These are phyloP conservation scores for Metschnikowia colocasiae DNA, from an alignment of 805 yeast genomes.

Conservation along the genomic window DNA sequence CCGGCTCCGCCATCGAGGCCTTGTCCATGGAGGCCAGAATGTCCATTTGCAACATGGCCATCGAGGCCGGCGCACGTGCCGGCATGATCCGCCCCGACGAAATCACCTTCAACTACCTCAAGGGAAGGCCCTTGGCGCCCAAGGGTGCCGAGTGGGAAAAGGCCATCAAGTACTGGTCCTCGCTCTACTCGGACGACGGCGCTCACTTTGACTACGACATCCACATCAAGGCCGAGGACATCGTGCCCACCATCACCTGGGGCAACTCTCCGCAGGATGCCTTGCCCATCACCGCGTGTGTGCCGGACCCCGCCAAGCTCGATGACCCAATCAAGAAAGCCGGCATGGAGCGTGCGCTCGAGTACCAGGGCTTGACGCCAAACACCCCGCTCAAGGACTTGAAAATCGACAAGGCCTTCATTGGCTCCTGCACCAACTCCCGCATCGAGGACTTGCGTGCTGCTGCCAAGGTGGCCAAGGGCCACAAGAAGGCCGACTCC, in stretches of 20 bases:
- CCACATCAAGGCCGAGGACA: slow-evolving; percentile 73
- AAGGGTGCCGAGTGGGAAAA: slow-evolving; percentile 92
- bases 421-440: slow-evolving; percentile 97
- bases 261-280: slow-evolving; percentile 99
- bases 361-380: slow-evolving; percentile 87
- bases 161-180: slow-evolving; percentile 87
- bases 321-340: slow-evolving; percentile 70
- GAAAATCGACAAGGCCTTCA: slow-evolving; percentile 86
- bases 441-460: slow-evolving; percentile 95
- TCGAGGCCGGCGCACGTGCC: slow-evolving; percentile 99
- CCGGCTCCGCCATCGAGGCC: slow-evolving; percentile 88
- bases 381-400: slow-evolving; percentile 76
- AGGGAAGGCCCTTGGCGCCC: slow-evolving; percentile 95
- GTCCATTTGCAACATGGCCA: slow-evolving; percentile 99
- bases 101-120: slow-evolving; percentile 78
- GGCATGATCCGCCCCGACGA: slow-evolving; percentile 98
- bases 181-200: slow-evolving; percentile 83
- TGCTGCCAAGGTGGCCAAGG: slow-evolving; percentile 91
- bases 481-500: slow-evolving; percentile 77
- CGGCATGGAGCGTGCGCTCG: slow-evolving; percentile 87
- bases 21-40: slow-evolving; percentile 96
- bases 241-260: slow-evolving; percentile 97
- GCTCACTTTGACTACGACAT: slow-evolving; percentile 87
- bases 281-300: slow-evolving; percentile 82
- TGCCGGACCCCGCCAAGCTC: slow-evolving; percentile 82